A percentile compares a stretch with the other conserved stretches of the same genome.
These are phyloP conservation scores for Vinca major DNA, from an alignment of 305 asterid genomes.

Conservation along the genomic window DNA sequence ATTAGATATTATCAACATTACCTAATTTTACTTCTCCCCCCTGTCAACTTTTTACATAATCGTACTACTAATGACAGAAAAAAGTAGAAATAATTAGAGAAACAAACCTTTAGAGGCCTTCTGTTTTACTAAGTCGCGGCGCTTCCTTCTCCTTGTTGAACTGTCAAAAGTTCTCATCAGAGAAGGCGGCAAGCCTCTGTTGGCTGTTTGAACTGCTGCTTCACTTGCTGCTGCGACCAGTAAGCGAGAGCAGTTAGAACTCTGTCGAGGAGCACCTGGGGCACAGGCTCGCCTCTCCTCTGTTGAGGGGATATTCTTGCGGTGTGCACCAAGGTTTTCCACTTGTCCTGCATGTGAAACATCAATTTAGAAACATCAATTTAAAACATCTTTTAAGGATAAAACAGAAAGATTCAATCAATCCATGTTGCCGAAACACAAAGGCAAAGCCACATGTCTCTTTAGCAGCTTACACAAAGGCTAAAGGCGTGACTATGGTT, in stretches of 20 bases:
- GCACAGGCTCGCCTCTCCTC: constrained; percentile 95
- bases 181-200: constrained; percentile 47
- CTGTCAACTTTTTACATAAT: constrained; percentile 12
- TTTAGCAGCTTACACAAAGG: background rate
- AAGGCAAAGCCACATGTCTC: background rate
- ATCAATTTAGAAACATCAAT: background rate
- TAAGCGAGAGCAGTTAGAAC: constrained; percentile 82
- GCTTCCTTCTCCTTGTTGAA: background rate
- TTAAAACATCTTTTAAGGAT: background rate
- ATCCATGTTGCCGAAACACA: background rate
- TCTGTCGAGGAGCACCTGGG: constrained; percentile 87
- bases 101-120: background rate
- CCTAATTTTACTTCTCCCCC: constrained; percentile 10
- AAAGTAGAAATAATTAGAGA: background rate
- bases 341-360: constrained; percentile 57
- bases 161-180: constrained; percentile 20
- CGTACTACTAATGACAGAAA: constrained; percentile 4
- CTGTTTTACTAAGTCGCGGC: constrained; percentile 8
- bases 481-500: background rate
- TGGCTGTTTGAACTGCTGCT: constrained; percentile 64
- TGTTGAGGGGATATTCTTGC: constrained; percentile 97
- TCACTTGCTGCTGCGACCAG: constrained; percentile 94
- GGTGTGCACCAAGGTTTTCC: constrained; percentile 97
- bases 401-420: background rate
- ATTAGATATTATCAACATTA: background rate